Conservation (phyloP, 2,329 filamentous ascomycete species). For the Pseudogymnoascus sp. region DNA sequence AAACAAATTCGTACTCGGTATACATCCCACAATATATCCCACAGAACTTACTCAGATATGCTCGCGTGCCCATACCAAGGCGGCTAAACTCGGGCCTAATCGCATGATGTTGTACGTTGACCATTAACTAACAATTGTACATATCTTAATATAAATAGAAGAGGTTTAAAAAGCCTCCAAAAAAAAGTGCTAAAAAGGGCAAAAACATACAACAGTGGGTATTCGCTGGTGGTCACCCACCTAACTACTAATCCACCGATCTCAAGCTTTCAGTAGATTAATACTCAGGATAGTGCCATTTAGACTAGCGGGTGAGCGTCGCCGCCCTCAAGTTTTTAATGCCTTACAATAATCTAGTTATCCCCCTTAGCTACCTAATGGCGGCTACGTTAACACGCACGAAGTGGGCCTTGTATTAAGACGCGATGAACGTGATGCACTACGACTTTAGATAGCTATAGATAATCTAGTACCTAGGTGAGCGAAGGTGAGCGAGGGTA, state of each 20-base stretch:
- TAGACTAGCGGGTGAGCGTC: no score
- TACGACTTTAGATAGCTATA: no score
- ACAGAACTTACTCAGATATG: not conserved
- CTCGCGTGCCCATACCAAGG: not conserved
- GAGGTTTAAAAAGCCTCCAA: not conserved
- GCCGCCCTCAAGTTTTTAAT: no score
- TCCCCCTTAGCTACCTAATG: no score
- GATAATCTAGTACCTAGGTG: no score
- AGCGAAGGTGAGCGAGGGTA: no score
- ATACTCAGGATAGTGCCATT: no score
- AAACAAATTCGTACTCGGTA: not conserved
- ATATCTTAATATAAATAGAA: not conserved
- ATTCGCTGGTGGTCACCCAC: not conserved
- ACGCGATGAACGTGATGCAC: no score
- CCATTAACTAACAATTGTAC: not conserved
- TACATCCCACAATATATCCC: not conserved
- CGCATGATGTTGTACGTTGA: not conserved
- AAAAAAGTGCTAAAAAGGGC: not conserved
- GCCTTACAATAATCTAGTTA: no score
- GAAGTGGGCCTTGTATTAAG: no score
- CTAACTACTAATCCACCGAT: not conserved
- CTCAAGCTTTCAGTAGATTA: no score
- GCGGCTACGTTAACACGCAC: no score
- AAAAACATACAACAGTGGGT: not conserved
- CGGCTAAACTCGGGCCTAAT: not conserved